Percentiles rank a stretch among this genome's conserved stretches.
Evolutionary conservation across 208 protist species (phyloP).

Genomic region (Tritrichomonas musculus): DNA sequence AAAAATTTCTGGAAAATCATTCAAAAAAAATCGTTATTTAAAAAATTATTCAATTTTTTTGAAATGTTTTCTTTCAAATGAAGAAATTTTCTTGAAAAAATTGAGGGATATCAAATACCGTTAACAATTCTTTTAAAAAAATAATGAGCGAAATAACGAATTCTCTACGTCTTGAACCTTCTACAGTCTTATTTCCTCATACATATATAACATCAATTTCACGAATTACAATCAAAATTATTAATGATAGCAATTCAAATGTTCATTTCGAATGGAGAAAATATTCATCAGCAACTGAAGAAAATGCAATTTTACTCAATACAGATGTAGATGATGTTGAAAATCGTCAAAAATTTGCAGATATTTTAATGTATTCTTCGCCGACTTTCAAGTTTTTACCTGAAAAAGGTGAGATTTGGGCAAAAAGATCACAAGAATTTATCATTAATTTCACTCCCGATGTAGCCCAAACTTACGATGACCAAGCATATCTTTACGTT

Average conservation of each 20-base stretch:
- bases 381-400: background rate
- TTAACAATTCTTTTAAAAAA: no score
- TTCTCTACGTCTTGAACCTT: background rate
- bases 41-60: no score
- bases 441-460: background rate
- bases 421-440: background rate
- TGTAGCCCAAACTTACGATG: no score
- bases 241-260: background rate
- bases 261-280: background rate
- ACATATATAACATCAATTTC: background rate
- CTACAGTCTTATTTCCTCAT: background rate
- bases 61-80: no score
- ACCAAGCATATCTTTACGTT: background rate
- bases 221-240: background rate
- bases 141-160: no score
- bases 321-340: background rate
- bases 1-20: no score
- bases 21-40: no score
- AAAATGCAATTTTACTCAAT: background rate
- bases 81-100: no score
- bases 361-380: background rate
- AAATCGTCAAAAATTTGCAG: background rate
- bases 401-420: background rate
- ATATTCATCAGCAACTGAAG: background rate
- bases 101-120: no score